phyloP scores from a whole-genome alignment of 306 rosid species.

The Vicia villosa region DNA sequence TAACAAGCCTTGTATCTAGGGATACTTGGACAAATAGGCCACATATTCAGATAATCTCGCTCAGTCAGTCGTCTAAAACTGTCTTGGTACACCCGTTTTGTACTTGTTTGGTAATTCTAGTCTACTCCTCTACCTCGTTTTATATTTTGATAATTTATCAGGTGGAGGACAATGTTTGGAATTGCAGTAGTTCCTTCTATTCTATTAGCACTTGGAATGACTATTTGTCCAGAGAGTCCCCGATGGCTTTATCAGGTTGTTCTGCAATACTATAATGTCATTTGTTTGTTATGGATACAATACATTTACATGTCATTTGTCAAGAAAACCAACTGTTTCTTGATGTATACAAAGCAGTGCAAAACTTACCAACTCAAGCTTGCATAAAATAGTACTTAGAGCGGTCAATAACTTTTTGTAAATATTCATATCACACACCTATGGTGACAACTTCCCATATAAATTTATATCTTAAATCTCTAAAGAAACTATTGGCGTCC shows the following conservation, averaged over 20 bases:
- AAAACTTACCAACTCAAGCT: not conserved
- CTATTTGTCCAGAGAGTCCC: constrained; percentile 86
- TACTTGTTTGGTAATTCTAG: too few species aligned
- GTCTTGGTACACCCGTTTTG: too few species aligned
- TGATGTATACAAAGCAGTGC: not conserved
- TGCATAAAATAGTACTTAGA: too few species aligned
- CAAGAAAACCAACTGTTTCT: not conserved
- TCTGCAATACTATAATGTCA: constrained; percentile 20
- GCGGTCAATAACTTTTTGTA: not conserved
- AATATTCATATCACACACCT: constrained; percentile 11
- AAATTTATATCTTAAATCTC: not conserved
- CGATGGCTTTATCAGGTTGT: constrained; percentile 91
- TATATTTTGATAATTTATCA: constrained; percentile 33
- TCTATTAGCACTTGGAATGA: constrained; percentile 83
- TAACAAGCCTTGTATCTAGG: too few species aligned
- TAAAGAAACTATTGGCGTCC: not conserved
- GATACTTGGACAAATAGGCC: too few species aligned
- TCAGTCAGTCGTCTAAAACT: too few species aligned
- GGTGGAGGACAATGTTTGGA: constrained; percentile 97
- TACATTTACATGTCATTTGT: not conserved
- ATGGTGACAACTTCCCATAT: not conserved
- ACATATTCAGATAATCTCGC: too few species aligned
- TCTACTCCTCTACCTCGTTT: not conserved
- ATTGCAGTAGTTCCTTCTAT: constrained; percentile 74
- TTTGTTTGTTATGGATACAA: constrained; percentile 20